Conservation (phyloP, 2,329 filamentous ascomycete species). For the Epichloe bromicola region DNA sequence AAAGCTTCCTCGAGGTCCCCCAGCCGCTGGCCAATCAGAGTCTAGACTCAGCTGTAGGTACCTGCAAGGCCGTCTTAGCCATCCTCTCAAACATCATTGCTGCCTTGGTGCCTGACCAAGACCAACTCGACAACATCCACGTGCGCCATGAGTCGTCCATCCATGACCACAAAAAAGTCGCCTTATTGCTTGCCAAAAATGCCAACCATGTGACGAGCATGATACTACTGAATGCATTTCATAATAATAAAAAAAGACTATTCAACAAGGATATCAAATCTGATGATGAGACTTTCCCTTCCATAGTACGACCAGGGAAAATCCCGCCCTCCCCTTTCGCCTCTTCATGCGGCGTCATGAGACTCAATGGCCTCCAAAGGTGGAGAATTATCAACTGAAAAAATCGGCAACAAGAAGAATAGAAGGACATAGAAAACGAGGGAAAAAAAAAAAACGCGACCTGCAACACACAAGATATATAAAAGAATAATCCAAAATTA, state of each 20-base stretch:
- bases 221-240: not conserved
- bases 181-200: no score
- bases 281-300: not conserved
- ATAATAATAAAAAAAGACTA: slow-evolving; percentile 2
- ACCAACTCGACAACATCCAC: not conserved
- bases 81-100: not conserved
- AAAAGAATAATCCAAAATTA: not conserved
- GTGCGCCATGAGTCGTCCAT: no score
- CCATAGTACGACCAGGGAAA: not conserved
- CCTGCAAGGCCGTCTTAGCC: not conserved
- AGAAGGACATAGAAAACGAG: not conserved
- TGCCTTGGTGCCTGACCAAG: slow-evolving; percentile 3
- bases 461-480: not conserved
- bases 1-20: not conserved
- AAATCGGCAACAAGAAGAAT: not conserved
- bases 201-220: no score
- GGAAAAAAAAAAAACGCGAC: not conserved
- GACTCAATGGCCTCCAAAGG: not conserved
- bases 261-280: slow-evolving; percentile 5
- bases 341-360: not conserved
- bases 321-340: not conserved
- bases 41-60: not conserved
- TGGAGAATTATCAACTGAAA: not conserved
- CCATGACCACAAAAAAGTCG: no score
- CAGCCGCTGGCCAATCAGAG: not conserved